Base-by-base conservation (phyloP, 2,329 filamentous ascomycete species). In the Cercospora sojina region DNA sequence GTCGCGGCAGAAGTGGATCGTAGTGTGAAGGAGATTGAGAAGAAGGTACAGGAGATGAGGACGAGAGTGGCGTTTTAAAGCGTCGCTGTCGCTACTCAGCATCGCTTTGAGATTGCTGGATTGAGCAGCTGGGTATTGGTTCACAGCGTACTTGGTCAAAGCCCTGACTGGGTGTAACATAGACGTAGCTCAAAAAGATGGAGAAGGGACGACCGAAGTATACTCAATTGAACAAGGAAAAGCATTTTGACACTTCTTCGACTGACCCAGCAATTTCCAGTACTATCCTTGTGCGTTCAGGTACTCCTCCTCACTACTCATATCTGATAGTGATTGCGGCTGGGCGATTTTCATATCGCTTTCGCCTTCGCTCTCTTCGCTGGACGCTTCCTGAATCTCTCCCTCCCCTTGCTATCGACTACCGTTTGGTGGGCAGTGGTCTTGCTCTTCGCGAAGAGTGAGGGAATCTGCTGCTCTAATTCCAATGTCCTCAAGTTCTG, bases 1-100 rank as follows among this genome's bases (percentile, higher is more conserved):
- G 96, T 99, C 82, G 94, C 94, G 2, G 93, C 87, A 59, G 94
- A 98, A 79, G 80, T 98, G 72, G 95, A 98, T 79, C 89, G 95
- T 66, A 94, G 91, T 49, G 89, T 97, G 64, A 83, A 92, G 73
- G 92, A 98, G 80, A 95, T 99, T 75, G 96, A 99, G 84, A 89
- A 95, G 75, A 97, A 97, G 82, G 94, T 99, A 76, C 71, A 72
- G 56, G 77, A 79, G 71, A 78, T 78, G 76, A 74, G 77, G 68
- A 75, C 72, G 18, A 72, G 77, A 66, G 77, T 79, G 5, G 77
- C 77, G 12, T 79, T 77, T 59, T 79, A 76, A 32, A 23, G 1
- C 0, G 3, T 9, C 3, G 20, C 25, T 6, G 25, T 27, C 3
- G 16, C 16, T 43, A 41, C 25, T 56, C 12, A 23, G 6, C 47